phyloP scores from a whole-genome alignment of 495 filamentous ascomycete genomes.

The Amphirosellinia nigrospora region DNA sequence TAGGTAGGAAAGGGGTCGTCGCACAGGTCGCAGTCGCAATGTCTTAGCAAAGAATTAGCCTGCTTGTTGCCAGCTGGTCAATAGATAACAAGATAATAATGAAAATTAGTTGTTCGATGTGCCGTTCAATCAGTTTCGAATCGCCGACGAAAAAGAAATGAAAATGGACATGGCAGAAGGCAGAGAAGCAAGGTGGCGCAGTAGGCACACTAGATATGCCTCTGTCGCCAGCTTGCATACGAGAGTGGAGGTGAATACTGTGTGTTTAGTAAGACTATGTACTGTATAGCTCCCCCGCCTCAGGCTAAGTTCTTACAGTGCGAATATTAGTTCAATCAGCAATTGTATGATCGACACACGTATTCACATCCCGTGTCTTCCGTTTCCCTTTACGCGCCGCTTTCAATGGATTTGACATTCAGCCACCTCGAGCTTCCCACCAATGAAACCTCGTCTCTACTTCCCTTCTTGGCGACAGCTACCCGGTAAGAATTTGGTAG shows the following conservation, averaged over 20 bases:
- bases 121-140: neutral
- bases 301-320: neutral
- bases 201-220: neutral
- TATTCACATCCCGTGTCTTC: neutral
- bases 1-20: neutral
- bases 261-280: neutral
- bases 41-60: neutral
- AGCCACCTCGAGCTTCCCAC: neutral
- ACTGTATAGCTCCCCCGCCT: neutral
- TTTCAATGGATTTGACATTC: neutral
- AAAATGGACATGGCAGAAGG: constrained; percentile 2
- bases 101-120: neutral
- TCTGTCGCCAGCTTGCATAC: neutral
- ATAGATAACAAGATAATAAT: neutral
- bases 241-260: neutral
- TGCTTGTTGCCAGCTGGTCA: too few species aligned
- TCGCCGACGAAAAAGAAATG: neutral
- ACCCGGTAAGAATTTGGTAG: neutral
- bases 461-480: neutral
- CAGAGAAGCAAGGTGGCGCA: constrained; percentile 6
- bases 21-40: constrained; percentile 7
- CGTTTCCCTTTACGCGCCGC: neutral
- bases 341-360: neutral
- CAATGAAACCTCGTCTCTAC: neutral
- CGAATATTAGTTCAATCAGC: neutral